These are phyloP conservation scores for Cyanodermella asteris DNA, from an alignment of 2,329 filamentous ascomycete species.

Conservation along the genomic window DNA sequence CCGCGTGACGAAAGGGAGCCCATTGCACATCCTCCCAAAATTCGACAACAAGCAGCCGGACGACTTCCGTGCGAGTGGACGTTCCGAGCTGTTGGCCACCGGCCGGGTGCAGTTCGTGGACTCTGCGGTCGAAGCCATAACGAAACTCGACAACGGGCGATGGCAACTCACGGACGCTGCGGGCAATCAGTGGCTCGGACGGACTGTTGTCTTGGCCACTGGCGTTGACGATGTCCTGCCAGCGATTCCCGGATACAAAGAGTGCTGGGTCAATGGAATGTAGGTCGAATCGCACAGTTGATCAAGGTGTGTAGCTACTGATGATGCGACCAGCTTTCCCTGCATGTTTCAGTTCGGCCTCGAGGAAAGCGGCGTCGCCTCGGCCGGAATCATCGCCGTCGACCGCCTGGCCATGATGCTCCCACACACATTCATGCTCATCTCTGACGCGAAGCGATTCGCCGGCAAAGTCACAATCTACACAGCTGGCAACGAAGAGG, in stretches of 20 bases:
- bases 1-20: no score
- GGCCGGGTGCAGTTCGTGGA: background rate
- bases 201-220: constrained; percentile 35
- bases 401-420: constrained; percentile 12
- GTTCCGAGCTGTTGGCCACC: no score
- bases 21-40: no score
- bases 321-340: constrained; percentile 32
- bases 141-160: constrained; percentile 16
- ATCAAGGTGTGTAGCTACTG: no score
- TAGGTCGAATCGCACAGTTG: no score
- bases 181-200: constrained; percentile 21
- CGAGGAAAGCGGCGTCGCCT: constrained; percentile 28
- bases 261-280: constrained; percentile 37
- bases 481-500: constrained; percentile 22
- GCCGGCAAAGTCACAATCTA: constrained; percentile 27
- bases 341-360: constrained; percentile 40
- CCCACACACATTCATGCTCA: constrained; percentile 3
- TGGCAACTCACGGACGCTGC: constrained; percentile 23
- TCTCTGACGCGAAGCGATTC: constrained; percentile 18
- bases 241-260: constrained; percentile 28
- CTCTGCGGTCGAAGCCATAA: background rate
- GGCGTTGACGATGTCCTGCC: constrained; percentile 35
- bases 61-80: no score
- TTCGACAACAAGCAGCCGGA: no score
- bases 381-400: constrained; percentile 26